Evolutionary conservation across 257 asterid species (phyloP).

Genomic region (Agastache rugosa): DNA sequence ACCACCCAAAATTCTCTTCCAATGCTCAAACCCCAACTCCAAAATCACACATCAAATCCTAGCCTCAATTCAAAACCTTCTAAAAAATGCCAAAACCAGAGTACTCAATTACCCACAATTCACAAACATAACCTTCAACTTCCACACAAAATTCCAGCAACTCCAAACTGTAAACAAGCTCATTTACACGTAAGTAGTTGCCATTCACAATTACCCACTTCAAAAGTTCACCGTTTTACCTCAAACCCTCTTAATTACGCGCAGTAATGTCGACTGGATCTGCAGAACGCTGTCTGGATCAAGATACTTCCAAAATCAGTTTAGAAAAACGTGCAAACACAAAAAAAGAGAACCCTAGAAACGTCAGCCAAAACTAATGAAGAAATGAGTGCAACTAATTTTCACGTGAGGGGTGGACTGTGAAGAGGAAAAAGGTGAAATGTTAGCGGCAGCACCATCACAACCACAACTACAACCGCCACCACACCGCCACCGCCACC

Average conservation of each 20-base stretch:
- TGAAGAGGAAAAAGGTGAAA: slow-evolving; percentile 63
- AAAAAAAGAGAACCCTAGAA: slow-evolving; percentile 34
- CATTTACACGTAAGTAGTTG: slow-evolving; percentile 30
- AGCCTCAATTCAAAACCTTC: slow-evolving; percentile 30
- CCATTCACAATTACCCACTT: slow-evolving; percentile 33
- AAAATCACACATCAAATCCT: slow-evolving; percentile 5
- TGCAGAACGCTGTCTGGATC: slow-evolving; percentile 46
- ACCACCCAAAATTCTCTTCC: slow-evolving; percentile 9
- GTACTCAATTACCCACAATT: slow-evolving; percentile 28
- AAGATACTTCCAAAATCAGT: slow-evolving; percentile 40
- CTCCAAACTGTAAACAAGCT: slow-evolving; percentile 33
- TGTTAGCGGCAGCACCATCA: slow-evolving; percentile 52
- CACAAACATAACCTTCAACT: slow-evolving; percentile 23
- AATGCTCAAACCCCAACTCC: slow-evolving; percentile 32
- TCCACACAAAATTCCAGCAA: slow-evolving; percentile 35
- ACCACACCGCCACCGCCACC: slow-evolving; percentile 34
- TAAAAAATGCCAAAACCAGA: slow-evolving; percentile 36
- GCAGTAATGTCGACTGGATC: slow-evolving; percentile 45
- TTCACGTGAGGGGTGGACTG: slow-evolving; percentile 66
- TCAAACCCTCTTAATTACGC: slow-evolving; percentile 27
- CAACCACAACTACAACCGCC: not conserved
- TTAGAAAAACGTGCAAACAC: slow-evolving; percentile 1
- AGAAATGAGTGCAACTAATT: slow-evolving; percentile 43
- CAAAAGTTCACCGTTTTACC: slow-evolving; percentile 16
- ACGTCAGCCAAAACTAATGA: slow-evolving; percentile 23